A percentile compares a stretch with the other conserved stretches of the same genome.
phyloP scores from a whole-genome alignment of 768 basidiomycete genomes.

The Obba rivulosa region DNA sequence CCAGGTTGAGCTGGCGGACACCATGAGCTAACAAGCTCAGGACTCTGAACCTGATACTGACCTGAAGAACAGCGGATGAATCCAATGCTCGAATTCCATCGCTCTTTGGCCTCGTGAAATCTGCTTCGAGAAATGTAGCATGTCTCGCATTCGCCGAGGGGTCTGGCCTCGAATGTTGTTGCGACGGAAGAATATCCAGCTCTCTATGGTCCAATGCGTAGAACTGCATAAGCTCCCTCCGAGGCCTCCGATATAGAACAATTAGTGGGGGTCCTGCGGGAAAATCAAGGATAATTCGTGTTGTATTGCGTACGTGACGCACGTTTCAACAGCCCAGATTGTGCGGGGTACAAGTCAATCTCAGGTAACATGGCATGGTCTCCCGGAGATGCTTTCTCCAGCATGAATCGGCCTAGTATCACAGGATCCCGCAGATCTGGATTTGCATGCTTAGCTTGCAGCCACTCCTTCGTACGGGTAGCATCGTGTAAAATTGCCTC shows the following conservation, averaged over 20 bases:
- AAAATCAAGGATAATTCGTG: not conserved
- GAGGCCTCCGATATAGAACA: constrained; percentile 44
- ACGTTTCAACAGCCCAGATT: not conserved
- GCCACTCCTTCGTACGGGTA: not conserved
- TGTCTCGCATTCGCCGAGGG: not conserved
- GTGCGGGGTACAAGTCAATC: constrained; percentile 10
- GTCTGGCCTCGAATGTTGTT: not conserved
- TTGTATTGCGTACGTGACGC: not conserved
- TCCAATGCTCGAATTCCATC: not conserved
- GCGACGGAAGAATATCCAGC: constrained; percentile 20
- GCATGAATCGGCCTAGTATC: constrained; percentile 25
- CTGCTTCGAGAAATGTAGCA: not conserved
- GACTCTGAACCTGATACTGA: not conserved
- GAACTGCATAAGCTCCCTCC: constrained; percentile 55
- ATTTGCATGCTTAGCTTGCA: not conserved
- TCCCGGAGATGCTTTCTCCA: constrained; percentile 5
- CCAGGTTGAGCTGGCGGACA: constrained; percentile 8
- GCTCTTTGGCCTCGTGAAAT: not conserved
- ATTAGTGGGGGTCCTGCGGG: not conserved
- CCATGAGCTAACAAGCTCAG: too few relatives aligned
- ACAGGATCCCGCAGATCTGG: constrained; percentile 13
- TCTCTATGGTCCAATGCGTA: constrained; percentile 43
- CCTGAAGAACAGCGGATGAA: constrained; percentile 1
- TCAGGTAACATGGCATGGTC: constrained; percentile 28
- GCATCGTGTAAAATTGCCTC: not conserved